These are phyloP conservation scores for Podila minutissima DNA, from an alignment of 192 early-diverging fungal species.

Conservation along the genomic window DNA sequence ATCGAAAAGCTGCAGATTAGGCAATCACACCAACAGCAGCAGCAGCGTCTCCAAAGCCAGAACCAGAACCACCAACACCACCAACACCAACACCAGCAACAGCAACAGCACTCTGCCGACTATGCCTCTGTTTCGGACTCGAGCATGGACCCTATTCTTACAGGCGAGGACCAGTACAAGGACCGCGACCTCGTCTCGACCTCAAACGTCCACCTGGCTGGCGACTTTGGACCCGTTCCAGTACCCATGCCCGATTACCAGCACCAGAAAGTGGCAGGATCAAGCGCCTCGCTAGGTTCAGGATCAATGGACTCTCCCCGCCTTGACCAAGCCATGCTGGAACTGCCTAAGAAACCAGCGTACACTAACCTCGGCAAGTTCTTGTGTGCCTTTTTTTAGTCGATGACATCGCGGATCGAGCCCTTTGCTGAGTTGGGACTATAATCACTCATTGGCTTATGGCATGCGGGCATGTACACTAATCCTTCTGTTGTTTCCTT, in stretches of 20 bases:
- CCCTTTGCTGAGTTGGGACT: neutral
- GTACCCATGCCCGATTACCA: constrained; percentile 16
- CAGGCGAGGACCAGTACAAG: constrained; percentile 48
- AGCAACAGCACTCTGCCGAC: constrained; percentile 19
- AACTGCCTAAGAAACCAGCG: constrained; percentile 42
- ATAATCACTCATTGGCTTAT: neutral
- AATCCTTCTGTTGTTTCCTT: constrained; percentile 34
- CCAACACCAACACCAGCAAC: constrained; percentile 15
- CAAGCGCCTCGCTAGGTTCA: constrained; percentile 16
- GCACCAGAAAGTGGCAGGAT: constrained; percentile 14
- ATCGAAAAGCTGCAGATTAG: constrained; percentile 68
- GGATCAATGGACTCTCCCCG: constrained; percentile 43
- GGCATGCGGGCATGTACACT: constrained; percentile 16
- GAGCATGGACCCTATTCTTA: constrained; percentile 44
- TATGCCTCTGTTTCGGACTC: constrained; percentile 34
- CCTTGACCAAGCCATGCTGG: constrained; percentile 22
- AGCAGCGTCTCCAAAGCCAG: constrained; percentile 43
- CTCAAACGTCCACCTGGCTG: constrained; percentile 32
- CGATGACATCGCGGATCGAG: neutral
- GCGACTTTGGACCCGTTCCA: constrained; percentile 48
- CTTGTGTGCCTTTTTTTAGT: neutral
- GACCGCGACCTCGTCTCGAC: constrained; percentile 41
- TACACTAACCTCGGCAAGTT: constrained; percentile 50
- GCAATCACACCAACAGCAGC: constrained; percentile 57
- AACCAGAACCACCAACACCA: constrained; percentile 32